A percentile compares a stretch with the other conserved stretches of the same genome.
Evolutionary conservation across 2,329 filamentous ascomycete genomes (phyloP).

Genomic region (Hansfordia pulvinata): DNA sequence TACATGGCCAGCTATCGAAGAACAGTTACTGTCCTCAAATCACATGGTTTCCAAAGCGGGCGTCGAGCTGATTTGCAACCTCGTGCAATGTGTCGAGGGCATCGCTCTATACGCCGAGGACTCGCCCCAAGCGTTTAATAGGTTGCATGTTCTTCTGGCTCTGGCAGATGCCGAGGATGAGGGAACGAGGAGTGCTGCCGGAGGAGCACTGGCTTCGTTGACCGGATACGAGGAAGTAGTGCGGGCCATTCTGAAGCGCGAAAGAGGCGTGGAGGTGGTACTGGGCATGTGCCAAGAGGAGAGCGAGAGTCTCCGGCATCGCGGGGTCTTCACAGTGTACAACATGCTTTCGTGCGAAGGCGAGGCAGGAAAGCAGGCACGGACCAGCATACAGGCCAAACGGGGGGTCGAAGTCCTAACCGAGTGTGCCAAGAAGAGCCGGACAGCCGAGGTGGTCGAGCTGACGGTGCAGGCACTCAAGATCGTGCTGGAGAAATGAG

Average conservation of each 20-base stretch:
- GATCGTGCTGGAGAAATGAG: slow-evolving; percentile 41
- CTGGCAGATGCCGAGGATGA: slow-evolving; percentile 76
- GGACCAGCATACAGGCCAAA: slow-evolving; percentile 44
- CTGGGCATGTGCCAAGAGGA: slow-evolving; percentile 68
- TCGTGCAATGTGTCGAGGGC: slow-evolving; percentile 57
- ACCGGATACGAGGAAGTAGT: slow-evolving; percentile 68
- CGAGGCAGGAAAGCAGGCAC: slow-evolving; percentile 46
- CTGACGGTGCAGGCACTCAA: slow-evolving; percentile 63
- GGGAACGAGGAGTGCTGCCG: slow-evolving; percentile 68
- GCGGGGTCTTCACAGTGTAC: slow-evolving; percentile 62
- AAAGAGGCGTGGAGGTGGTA: slow-evolving; percentile 64
- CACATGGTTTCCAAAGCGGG: slow-evolving; percentile 66
- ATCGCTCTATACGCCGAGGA: slow-evolving; percentile 57
- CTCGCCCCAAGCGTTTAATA: slow-evolving; percentile 52
- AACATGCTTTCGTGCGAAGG: slow-evolving; percentile 60
- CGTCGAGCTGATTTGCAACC: slow-evolving; percentile 83
- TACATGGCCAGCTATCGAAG: slow-evolving; percentile 67
- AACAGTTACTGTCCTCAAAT: slow-evolving; percentile 68
- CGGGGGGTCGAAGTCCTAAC: slow-evolving; percentile 57
- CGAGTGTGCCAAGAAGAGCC: slow-evolving; percentile 53
- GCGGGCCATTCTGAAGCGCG: slow-evolving; percentile 52
- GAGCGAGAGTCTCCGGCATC: slow-evolving; percentile 50
- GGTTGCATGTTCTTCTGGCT: slow-evolving; percentile 74
- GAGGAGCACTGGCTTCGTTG: slow-evolving; percentile 76
- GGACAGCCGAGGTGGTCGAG: slow-evolving; percentile 56